Evolutionary conservation across 441 rosid species (phyloP).

Genomic region (Eutrema salsugineum): DNA sequence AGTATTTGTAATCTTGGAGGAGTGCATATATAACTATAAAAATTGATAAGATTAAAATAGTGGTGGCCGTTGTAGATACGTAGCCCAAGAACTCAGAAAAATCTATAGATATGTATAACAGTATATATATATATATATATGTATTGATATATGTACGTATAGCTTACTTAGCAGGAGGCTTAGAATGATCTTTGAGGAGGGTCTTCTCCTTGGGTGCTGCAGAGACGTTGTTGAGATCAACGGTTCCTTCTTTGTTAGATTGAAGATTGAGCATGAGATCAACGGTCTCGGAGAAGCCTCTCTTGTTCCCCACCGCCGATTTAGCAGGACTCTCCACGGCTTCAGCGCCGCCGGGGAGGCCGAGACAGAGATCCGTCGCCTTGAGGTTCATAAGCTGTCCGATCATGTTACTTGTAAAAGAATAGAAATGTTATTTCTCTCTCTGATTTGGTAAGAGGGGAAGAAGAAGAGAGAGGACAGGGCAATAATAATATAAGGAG

Average conservation of each 20-base stretch:
- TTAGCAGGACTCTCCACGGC: conserved; percentile 37
- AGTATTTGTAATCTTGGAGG: not conserved
- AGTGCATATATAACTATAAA: not conserved
- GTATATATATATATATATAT: not conserved
- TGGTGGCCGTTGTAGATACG: not conserved
- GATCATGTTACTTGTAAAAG: conserved; percentile 18
- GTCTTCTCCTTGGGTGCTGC: conserved; percentile 35
- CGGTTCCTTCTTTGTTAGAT: conserved; percentile 37
- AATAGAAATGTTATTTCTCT: not conserved
- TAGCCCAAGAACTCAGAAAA: not conserved
- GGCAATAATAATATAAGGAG: conserved; percentile 27
- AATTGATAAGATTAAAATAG: not conserved
- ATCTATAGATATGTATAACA: not conserved
- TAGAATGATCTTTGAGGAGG: conserved; percentile 28
- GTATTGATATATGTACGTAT: not conserved
- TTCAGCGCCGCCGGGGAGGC: conserved; percentile 59
- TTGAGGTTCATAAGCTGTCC: conserved; percentile 48
- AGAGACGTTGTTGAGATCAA: conserved; percentile 34
- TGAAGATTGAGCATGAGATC: conserved; percentile 82
- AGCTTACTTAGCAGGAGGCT: conserved; percentile 82
- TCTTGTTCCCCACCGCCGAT: conserved; percentile 53
- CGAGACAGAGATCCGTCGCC: conserved; percentile 89
- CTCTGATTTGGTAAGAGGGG: conserved; percentile 29
- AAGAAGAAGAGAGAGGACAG: conserved; percentile 18
- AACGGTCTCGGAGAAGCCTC: conserved; percentile 86